Conservation (phyloP, 2,329 filamentous ascomycete genomes). For the Trichoderma koningii region DNA sequence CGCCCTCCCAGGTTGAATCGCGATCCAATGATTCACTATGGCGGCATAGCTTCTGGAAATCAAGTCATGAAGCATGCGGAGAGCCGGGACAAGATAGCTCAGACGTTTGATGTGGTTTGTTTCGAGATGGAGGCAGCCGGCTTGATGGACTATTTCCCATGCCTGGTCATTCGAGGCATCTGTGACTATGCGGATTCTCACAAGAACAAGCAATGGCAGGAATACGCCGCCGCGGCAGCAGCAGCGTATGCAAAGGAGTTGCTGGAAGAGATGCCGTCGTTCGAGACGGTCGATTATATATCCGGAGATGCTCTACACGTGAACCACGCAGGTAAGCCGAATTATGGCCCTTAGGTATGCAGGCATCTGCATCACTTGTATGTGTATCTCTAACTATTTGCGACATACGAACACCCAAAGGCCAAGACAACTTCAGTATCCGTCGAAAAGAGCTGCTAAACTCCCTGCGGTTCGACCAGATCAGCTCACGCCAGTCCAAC, state of each 20-base stretch:
- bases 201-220: conserved; percentile 25
- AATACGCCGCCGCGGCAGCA: conserved; percentile 21
- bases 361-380: too few relatives aligned
- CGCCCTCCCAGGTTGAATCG: background rate
- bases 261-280: background rate
- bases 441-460: background rate
- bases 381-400: too few relatives aligned
- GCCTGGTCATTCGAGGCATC: conserved; percentile 23
- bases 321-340: too few relatives aligned
- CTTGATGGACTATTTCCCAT: conserved; percentile 2
- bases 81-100: background rate
- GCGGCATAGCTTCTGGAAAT: conserved; percentile 20
- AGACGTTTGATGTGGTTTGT: conserved; percentile 5
- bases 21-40: conserved; percentile 18
- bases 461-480: conserved; percentile 27
- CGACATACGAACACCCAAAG: too few relatives aligned
- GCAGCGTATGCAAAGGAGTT: conserved; percentile 21
- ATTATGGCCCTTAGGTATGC: too few relatives aligned
- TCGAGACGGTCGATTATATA: too few relatives aligned
- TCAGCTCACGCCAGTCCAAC: conserved; percentile 24
- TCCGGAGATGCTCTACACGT: too few relatives aligned
- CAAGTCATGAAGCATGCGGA: conserved; percentile 20
- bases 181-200: conserved; percentile 27
- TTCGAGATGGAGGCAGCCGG: conserved; percentile 28
- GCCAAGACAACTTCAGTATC: too few relatives aligned